Percentiles rank a stretch among this genome's conserved stretches.
These are phyloP conservation scores for Gossypium schwendimanii DNA, from an alignment of 441 rosid species.

Conservation along the genomic window DNA sequence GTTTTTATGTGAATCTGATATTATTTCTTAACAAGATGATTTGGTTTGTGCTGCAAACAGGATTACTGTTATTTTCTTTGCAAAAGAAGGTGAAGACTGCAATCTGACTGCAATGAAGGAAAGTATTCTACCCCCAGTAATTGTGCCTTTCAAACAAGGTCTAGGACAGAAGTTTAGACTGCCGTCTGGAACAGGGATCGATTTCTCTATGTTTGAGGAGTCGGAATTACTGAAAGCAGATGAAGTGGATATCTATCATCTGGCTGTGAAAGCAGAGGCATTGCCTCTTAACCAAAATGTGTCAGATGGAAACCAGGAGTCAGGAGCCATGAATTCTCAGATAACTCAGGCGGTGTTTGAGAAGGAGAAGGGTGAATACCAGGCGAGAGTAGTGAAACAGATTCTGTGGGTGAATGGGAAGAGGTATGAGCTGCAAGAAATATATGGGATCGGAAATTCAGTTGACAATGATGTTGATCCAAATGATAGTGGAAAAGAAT, in stretches of 20 bases:
- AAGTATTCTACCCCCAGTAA: constrained; percentile 54
- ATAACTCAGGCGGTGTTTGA: constrained; percentile 67
- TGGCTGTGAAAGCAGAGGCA: constrained; percentile 82
- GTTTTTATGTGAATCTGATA: not conserved
- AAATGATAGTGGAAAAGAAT: constrained; percentile 84
- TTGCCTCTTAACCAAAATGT: constrained; percentile 34
- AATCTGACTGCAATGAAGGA: constrained; percentile 52
- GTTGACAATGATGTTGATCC: constrained; percentile 71
- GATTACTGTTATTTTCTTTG: constrained; percentile 70
- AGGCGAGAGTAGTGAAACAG: constrained; percentile 65
- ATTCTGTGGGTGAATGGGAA: constrained; percentile 65
- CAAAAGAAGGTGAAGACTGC: constrained; percentile 74
- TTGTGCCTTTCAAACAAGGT: constrained; percentile 59
- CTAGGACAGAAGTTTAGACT: constrained; percentile 86
- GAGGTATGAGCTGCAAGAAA: constrained; percentile 88
- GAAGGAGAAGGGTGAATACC: constrained; percentile 75
- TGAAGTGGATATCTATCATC: constrained; percentile 50
- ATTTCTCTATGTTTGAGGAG: constrained; percentile 58
- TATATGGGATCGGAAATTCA: constrained; percentile 82
- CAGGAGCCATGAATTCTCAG: constrained; percentile 55
- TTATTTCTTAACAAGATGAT: not conserved
- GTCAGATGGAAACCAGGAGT: constrained; percentile 36
- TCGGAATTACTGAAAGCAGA: constrained; percentile 39
- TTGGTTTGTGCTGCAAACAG: constrained; percentile 31
- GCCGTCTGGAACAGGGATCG: constrained; percentile 72